Conservation (phyloP, 1,139 yeast species). For the Scheffersomyces stambukii region DNA sequence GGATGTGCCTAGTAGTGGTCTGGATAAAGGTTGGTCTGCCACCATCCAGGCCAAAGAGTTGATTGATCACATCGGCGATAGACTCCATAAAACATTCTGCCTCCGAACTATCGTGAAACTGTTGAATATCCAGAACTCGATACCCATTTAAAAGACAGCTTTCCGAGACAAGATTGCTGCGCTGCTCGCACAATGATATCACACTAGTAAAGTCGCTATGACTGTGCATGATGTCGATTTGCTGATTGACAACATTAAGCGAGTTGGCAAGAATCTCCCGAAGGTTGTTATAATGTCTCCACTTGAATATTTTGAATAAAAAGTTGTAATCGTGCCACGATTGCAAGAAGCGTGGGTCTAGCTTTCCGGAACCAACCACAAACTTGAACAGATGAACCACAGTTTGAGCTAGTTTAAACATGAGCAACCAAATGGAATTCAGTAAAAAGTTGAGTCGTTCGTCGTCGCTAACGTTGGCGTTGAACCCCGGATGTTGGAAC, state of each 20-base stretch:
- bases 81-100: conserved; percentile 4
- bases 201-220: too few relatives aligned
- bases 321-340: conserved; percentile 16
- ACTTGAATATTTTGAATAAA: conserved; percentile 16
- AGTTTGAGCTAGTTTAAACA: conserved; percentile 16
- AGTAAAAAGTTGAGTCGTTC: conserved; percentile 8
- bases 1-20: conserved; percentile 5
- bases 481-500: conserved; percentile 23
- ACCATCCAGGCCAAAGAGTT: background rate
- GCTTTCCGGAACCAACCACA: conserved; percentile 1
- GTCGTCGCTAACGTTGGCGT: conserved; percentile 15
- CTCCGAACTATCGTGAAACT: conserved; percentile 5
- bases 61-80: conserved; percentile 2
- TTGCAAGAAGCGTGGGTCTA: conserved; percentile 9
- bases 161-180: conserved; percentile 7
- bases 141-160: conserved; percentile 8
- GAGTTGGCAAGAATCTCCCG: conserved; percentile 11
- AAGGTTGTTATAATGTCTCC: conserved; percentile 15
- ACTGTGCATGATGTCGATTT: too few relatives aligned
- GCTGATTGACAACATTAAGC: conserved; percentile 12
- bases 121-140: conserved; percentile 4
- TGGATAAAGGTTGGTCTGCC: conserved; percentile 5
- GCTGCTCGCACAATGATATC: conserved; percentile 5
- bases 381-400: conserved; percentile 12
- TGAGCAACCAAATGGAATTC: conserved; percentile 20